Conservation (phyloP, 1,139 yeast genomes). For the Pichia sp. region DNA sequence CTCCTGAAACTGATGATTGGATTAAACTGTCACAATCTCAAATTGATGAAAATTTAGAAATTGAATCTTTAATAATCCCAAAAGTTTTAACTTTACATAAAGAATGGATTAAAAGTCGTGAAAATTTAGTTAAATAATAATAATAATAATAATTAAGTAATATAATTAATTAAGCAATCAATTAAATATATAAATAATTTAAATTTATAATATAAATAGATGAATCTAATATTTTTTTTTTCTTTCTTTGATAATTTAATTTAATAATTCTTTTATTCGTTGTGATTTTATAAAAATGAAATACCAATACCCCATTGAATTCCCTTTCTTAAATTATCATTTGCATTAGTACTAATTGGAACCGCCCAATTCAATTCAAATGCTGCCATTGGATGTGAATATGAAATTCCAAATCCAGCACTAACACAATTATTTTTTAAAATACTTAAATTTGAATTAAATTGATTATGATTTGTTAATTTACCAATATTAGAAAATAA, state of each 20-base stretch:
- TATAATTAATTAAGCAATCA: no score
- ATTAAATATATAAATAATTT: no score
- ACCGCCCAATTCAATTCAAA: constrained; percentile 83
- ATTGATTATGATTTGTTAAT: constrained; percentile 32
- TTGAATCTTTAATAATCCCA: constrained; percentile 76
- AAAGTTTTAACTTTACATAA: constrained; percentile 58
- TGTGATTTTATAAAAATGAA: constrained; percentile 50
- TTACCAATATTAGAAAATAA: constrained; percentile 70
- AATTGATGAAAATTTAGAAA: constrained; percentile 40
- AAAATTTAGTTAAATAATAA: constrained; percentile 2
- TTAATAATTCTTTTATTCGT: neutral
- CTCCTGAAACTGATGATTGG: constrained; percentile 46
- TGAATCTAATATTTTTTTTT: neutral
- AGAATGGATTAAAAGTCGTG: constrained; percentile 44
- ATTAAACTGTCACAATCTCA: constrained; percentile 42
- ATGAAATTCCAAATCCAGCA: constrained; percentile 70
- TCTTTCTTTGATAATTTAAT: neutral
- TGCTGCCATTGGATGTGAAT: constrained; percentile 83
- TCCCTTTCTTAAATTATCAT: constrained; percentile 75
- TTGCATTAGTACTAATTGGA: constrained; percentile 60
- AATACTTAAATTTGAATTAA: constrained; percentile 1
- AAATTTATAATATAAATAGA: no score
- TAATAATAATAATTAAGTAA: no score
- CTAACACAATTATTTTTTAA: constrained; percentile 33
- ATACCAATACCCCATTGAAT: constrained; percentile 90